Conservation (phyloP, 2,329 filamentous ascomycete species). For the Stemphylium lycopersici region DNA sequence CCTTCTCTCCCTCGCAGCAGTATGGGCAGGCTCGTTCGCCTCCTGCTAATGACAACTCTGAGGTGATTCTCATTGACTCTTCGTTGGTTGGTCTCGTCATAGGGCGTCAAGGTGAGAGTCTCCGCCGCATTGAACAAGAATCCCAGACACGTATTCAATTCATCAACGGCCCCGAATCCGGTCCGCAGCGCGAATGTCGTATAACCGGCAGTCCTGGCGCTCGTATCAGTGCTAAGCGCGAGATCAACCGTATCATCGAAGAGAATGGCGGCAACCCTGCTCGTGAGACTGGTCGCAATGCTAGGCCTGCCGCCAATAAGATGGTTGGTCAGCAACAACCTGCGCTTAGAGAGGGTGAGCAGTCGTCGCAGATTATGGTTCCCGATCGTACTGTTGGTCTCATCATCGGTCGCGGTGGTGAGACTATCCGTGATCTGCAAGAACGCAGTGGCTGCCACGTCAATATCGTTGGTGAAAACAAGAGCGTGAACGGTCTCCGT, state of each 20-base stretch:
- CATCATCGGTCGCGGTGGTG: conserved; percentile 91
- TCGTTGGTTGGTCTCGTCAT: conserved; percentile 89
- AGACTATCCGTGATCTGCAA: conserved; percentile 91
- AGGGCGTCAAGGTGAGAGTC: conserved; percentile 86
- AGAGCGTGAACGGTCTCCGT: conserved; percentile 86
- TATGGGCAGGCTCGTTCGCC: conserved; percentile 64
- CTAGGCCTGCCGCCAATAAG: conserved; percentile 50
- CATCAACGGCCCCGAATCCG: conserved; percentile 75
- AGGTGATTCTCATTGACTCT: conserved; percentile 86
- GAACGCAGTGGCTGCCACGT: conserved; percentile 93
- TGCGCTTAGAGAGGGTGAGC: conserved; percentile 76
- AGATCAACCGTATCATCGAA: conserved; percentile 87
- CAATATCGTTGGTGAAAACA: conserved; percentile 92
- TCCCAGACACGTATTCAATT: conserved; percentile 88
- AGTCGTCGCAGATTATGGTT: conserved; percentile 91
- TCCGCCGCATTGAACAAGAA: conserved; percentile 82
- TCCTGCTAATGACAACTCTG: conserved; percentile 71
- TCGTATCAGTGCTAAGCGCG: conserved; percentile 77
- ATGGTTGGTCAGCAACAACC: conserved; percentile 45
- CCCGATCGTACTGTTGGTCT: conserved; percentile 90
- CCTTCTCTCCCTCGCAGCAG: conserved; percentile 66
- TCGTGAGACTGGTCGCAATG: conserved; percentile 47
- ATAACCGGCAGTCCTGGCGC: conserved; percentile 76
- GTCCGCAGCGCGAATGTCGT: conserved; percentile 80
- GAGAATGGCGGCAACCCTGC: conserved; percentile 70